Evolutionary conservation across 306 rosid species (phyloP).

Genomic region (Quercus wislizeni): DNA sequence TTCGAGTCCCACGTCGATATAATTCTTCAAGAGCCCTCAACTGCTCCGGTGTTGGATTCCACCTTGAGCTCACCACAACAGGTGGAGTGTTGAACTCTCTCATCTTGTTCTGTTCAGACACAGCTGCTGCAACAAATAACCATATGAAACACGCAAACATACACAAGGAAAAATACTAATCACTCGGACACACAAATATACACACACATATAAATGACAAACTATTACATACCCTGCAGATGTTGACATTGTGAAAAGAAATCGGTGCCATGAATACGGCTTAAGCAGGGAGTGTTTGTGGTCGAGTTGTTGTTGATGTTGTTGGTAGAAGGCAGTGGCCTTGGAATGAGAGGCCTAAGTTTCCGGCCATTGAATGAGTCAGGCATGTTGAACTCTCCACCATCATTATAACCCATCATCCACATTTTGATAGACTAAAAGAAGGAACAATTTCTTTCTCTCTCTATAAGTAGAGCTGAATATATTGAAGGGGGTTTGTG

Average conservation of each 20-base stretch:
- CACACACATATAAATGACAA: not conserved
- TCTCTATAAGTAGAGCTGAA: not conserved
- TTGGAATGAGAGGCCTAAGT: slow-evolving; percentile 77
- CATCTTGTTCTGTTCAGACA: slow-evolving; percentile 47
- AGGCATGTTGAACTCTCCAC: slow-evolving; percentile 52
- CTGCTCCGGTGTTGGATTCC: slow-evolving; percentile 97
- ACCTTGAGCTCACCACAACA: slow-evolving; percentile 81
- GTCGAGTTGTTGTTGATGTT: slow-evolving; percentile 40
- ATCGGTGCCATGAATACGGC: slow-evolving; percentile 38
- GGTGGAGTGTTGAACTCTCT: slow-evolving; percentile 50
- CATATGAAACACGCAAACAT: not conserved
- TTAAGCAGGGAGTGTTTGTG: slow-evolving; percentile 40
- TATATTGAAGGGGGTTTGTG: not conserved
- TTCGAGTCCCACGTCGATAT: slow-evolving; percentile 78
- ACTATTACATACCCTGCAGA: slow-evolving; percentile 37
- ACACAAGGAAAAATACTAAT: not conserved
- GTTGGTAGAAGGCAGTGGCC: slow-evolving; percentile 44
- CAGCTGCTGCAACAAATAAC: slow-evolving; percentile 18
- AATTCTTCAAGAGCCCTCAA: slow-evolving; percentile 76
- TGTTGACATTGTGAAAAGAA: slow-evolving; percentile 65
- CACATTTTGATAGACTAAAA: slow-evolving; percentile 46
- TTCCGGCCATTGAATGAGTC: slow-evolving; percentile 61
- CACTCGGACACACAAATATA: too few species aligned
- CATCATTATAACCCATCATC: slow-evolving; percentile 79
- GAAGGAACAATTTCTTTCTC: slow-evolving; percentile 26